These are phyloP conservation scores for Phascolomyces articulosus DNA, from an alignment of 371 early-diverging fungal genomes.

Conservation along the genomic window DNA sequence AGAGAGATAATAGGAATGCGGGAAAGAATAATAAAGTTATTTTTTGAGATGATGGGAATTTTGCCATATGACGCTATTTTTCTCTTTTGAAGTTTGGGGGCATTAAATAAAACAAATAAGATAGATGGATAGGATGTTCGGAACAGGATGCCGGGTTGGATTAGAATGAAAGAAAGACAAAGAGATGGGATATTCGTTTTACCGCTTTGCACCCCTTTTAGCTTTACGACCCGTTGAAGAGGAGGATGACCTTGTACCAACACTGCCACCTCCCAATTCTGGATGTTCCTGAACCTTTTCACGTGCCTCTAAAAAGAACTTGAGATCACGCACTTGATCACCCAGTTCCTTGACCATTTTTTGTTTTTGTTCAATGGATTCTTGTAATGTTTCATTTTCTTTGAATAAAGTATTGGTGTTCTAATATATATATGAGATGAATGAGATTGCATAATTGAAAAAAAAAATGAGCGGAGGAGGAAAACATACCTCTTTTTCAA, in stretches of 20 bases:
- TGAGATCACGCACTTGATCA: slow-evolving; percentile 48
- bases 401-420: slow-evolving; percentile 23
- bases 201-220: slow-evolving; percentile 2
- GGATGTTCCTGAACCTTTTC: slow-evolving; percentile 32
- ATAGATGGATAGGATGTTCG: too few species aligned
- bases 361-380: slow-evolving; percentile 23
- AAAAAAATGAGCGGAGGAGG: neutral
- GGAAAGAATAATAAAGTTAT: too few species aligned
- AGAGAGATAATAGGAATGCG: too few species aligned
- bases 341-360: slow-evolving; percentile 23
- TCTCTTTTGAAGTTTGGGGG: too few species aligned
- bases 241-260: slow-evolving; percentile 18
- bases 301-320: slow-evolving; percentile 39
- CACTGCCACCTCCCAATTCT: slow-evolving; percentile 32
- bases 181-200: neutral
- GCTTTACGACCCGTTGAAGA: slow-evolving; percentile 3
- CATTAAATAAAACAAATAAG: too few species aligned
- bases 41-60: neutral
- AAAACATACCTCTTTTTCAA: neutral
- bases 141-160: too few species aligned
- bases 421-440: slow-evolving; percentile 9
- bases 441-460: neutral
- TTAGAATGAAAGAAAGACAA: neutral
- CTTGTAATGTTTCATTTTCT: slow-evolving; percentile 31
- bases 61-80: slow-evolving; percentile 1